phyloP scores from a whole-genome alignment of 257 asterid genomes.

The Solanum chilense region DNA sequence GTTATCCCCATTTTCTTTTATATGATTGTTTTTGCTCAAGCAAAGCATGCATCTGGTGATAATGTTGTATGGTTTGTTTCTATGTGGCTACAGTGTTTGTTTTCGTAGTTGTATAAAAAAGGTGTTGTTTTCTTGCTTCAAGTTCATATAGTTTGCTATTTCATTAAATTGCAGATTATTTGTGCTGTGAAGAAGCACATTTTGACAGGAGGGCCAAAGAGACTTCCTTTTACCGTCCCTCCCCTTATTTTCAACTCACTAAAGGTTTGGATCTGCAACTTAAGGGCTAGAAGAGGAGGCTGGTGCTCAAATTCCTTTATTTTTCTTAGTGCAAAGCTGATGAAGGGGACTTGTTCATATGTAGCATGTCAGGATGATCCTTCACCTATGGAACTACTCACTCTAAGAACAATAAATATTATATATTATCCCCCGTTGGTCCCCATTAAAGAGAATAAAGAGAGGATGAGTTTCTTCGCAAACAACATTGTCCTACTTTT shows the following conservation, averaged over 20 bases:
- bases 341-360: background rate
- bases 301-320: background rate
- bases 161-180: slow-evolving; percentile 56
- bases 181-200: slow-evolving; percentile 80
- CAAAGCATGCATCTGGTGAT: background rate
- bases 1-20: background rate
- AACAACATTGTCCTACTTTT: background rate
- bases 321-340: background rate
- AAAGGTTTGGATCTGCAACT: slow-evolving; percentile 38
- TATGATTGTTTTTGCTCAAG: background rate
- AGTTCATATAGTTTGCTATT: background rate
- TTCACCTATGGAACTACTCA: background rate
- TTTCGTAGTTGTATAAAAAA: background rate
- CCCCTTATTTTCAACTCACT: slow-evolving; percentile 79
- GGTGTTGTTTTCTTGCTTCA: background rate
- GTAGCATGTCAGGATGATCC: background rate
- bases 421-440: background rate
- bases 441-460: background rate
- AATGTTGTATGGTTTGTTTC: background rate
- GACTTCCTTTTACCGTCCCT: slow-evolving; percentile 87
- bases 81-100: background rate
- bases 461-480: background rate
- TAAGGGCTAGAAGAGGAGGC: background rate
- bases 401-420: background rate
- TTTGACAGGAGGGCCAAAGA: slow-evolving; percentile 78